Conservation (phyloP, 176 grass and related monocot species). For the Eleusine indica region DNA sequence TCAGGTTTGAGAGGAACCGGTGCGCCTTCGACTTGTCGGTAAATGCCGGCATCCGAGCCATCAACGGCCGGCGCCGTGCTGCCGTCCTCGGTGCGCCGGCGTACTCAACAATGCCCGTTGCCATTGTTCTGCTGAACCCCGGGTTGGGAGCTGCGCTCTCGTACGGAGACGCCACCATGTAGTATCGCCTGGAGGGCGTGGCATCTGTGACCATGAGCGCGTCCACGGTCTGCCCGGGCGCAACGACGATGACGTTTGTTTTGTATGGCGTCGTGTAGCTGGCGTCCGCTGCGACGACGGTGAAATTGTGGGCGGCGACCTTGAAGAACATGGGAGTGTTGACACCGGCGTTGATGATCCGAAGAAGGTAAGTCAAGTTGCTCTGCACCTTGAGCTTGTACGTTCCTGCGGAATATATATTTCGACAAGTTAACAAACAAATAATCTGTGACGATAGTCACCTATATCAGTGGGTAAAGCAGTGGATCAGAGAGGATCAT, state of each 20-base stretch:
- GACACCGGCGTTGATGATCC: constrained; percentile 67
- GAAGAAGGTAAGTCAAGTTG: constrained; percentile 50
- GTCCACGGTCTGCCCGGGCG: constrained; percentile 63
- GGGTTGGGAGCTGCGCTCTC: neutral
- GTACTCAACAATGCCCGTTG: constrained; percentile 53
- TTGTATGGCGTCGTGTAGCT: constrained; percentile 59
- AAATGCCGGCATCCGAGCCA: neutral
- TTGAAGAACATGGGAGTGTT: constrained; percentile 69
- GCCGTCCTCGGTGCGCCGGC: neutral
- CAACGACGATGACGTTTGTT: constrained; percentile 54
- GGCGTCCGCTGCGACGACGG: constrained; percentile 61
- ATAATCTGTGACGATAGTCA: no score
- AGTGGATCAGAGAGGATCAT: neutral
- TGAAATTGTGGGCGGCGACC: constrained; percentile 54
- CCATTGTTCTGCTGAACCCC: constrained; percentile 16
- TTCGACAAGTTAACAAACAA: neutral
- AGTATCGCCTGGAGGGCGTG: constrained; percentile 27
- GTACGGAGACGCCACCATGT: constrained; percentile 52
- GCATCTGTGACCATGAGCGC: constrained; percentile 57
- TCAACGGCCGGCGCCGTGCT: neutral
- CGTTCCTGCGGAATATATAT: constrained; percentile 8
- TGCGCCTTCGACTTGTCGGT: constrained; percentile 27
- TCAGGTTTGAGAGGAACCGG: constrained; percentile 48
- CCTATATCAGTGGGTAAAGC: no score
- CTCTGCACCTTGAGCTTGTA: constrained; percentile 48